Conservation (phyloP, 306 rosid species). For the Acacia acuminata region DNA sequence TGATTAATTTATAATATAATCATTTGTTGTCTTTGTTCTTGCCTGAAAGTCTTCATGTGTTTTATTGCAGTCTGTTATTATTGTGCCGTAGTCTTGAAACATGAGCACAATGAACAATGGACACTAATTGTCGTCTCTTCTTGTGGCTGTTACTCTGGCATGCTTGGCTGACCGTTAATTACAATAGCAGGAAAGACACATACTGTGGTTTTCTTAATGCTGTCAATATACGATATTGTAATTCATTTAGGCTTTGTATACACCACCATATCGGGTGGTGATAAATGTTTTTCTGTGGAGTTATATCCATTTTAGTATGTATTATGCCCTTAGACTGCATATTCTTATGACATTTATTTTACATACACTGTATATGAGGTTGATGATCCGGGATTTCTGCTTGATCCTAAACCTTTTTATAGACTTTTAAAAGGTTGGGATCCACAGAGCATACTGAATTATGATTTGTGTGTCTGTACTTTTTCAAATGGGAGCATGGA, state of each 20-base stretch:
- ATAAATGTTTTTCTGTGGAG: slow-evolving; percentile 9
- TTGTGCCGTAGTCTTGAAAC: not conserved
- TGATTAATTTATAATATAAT: not conserved
- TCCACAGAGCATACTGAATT: slow-evolving; percentile 16
- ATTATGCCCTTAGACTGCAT: not conserved
- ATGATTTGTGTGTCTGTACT: not conserved
- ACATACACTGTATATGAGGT: not conserved
- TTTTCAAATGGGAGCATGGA: slow-evolving; percentile 21
- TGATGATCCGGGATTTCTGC: slow-evolving; percentile 21
- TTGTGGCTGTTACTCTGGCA: not conserved
- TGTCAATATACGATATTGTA: not conserved
- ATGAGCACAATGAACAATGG: not conserved
- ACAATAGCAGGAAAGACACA: not conserved
- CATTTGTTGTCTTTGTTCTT: not conserved
- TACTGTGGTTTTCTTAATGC: not conserved
- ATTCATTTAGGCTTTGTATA: slow-evolving; percentile 20
- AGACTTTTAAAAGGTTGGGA: not conserved
- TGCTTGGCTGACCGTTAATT: not conserved
- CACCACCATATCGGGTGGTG: slow-evolving; percentile 16
- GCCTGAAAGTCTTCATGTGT: not conserved
- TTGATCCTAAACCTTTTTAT: slow-evolving; percentile 10
- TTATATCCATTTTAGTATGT: not conserved
- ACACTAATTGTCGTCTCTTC: not conserved
- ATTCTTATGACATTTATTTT: slow-evolving; percentile 14
- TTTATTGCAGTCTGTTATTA: not conserved